Evolutionary conservation across 495 filamentous ascomycete genomes (phyloP), one percentile per base, ranked within the genome.

Genomic region (Rostrohypoxylon terebratum): DNA sequence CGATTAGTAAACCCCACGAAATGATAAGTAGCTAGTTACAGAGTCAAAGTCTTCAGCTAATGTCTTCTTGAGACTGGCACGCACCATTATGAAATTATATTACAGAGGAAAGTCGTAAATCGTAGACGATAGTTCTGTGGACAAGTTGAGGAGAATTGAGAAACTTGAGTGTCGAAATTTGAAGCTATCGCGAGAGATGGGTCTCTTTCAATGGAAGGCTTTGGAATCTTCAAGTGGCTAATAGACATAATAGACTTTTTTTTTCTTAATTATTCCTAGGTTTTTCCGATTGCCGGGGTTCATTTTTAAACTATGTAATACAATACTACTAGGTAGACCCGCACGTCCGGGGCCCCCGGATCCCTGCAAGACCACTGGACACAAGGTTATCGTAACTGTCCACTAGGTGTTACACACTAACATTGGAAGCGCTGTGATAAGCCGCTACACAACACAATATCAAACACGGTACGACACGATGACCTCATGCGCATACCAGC

Each of bases 11-110:
- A 18, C 28, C 6, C 6, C 16, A 4, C 8, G 14, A 1, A 25
- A 33, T 50, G 25, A 28, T 20, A 55, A 55, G 18, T 55, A 34
- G 2, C 1, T 0, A 33, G 13, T 2, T 25, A 7, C 18, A 36
- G 38, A 13, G 10, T n/a, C 4, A 14, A 4, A 4, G 13, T 8
- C 21, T 40, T 20, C 2, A 31, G n/a, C n/a, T 10, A 18, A 11
- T 44, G 28, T 25, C 20, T 59, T 2, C 21, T 9, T 40, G 45
- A 34, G 28, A 33, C 40, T 47, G 21, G 40, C 25, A 63, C 78
- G 34, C 78, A 82, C 81, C 81, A 83, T 83, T 79, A 14, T 78
- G 77, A 74, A 74, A 76, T 50, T 72, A 45, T 64, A 45, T 42
- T 42, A 40, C 44, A 68, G 20, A 25, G 8, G 21, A 13, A 57